Evolutionary conservation across 2,329 filamentous ascomycete genomes (phyloP).

Genomic region (Ophiostoma ulmi): DNA sequence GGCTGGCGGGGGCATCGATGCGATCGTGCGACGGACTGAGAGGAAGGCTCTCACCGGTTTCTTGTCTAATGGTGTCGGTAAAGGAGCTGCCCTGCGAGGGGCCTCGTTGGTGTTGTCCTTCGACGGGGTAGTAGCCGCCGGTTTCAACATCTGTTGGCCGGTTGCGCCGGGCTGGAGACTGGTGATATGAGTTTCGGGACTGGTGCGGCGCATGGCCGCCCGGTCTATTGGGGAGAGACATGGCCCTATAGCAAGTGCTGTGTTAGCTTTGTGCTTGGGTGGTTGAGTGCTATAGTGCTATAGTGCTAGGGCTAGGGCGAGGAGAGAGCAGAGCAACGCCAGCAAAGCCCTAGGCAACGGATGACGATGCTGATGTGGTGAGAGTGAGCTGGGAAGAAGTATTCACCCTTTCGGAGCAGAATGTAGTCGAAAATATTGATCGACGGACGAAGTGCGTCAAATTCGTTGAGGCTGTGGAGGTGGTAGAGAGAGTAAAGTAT

Average conservation of each 20-base stretch:
- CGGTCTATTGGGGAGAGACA: slow-evolving; percentile 62
- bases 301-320: neutral
- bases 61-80: slow-evolving; percentile 52
- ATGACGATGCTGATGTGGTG: neutral
- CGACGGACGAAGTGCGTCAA: neutral
- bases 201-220: slow-evolving; percentile 58
- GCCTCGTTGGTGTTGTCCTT: slow-evolving; percentile 48
- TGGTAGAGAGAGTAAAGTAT: neutral
- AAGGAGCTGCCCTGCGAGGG: slow-evolving; percentile 52
- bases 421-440: neutral
- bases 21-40: slow-evolving; percentile 46
- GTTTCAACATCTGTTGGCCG: slow-evolving; percentile 67
- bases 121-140: slow-evolving; percentile 47
- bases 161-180: slow-evolving; percentile 61
- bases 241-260: slow-evolving; percentile 37
- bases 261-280: neutral
- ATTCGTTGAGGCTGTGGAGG: neutral
- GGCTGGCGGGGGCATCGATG: slow-evolving; percentile 22
- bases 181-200: slow-evolving; percentile 59
- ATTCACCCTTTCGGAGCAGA: slow-evolving; percentile 24
- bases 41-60: slow-evolving; percentile 51
- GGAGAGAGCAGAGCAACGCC: slow-evolving; percentile 8
- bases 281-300: neutral
- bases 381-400: neutral
- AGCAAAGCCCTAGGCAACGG: slow-evolving; percentile 13